Conservation (phyloP, 2,329 filamentous ascomycete genomes). For the Xylaria sp. region DNA sequence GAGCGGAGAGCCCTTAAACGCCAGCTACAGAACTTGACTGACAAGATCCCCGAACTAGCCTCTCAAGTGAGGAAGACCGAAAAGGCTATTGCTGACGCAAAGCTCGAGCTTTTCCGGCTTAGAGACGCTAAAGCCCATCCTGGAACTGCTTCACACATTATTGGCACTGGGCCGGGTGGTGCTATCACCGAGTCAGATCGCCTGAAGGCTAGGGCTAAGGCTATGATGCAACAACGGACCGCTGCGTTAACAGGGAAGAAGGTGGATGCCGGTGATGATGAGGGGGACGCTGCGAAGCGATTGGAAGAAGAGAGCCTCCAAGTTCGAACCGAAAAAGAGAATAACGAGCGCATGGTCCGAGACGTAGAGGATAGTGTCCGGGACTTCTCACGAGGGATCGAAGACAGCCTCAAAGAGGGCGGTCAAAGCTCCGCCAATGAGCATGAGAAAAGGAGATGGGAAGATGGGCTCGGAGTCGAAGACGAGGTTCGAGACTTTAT, state of each 20-base stretch:
- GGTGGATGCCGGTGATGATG: conserved; percentile 67
- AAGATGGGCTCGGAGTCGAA: conserved; percentile 93
- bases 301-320: conserved; percentile 86
- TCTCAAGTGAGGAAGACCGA: conserved; percentile 91
- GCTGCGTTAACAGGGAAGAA: conserved; percentile 89
- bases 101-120: conserved; percentile 88
- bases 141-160: conserved; percentile 74
- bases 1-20: conserved; percentile 85
- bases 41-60: conserved; percentile 87
- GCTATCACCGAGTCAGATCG: conserved; percentile 90
- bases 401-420: conserved; percentile 84
- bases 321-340: conserved; percentile 82
- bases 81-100: conserved; percentile 88
- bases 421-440: conserved; percentile 75
- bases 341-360: conserved; percentile 93
- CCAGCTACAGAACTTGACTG: conserved; percentile 84
- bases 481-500: conserved; percentile 98
- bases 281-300: conserved; percentile 77
- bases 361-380: conserved; percentile 96
- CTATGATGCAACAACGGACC: conserved; percentile 98
- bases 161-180: conserved; percentile 92
- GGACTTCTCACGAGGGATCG: conserved; percentile 82
- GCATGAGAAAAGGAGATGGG: conserved; percentile 91
- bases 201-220: conserved; percentile 91
- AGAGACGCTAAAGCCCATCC: conserved; percentile 93